A percentile compares a stretch with the other conserved stretches of the same genome.
Conservation (phyloP, 2,329 filamentous ascomycete genomes). For the Colletotrichum euphorbiae region DNA sequence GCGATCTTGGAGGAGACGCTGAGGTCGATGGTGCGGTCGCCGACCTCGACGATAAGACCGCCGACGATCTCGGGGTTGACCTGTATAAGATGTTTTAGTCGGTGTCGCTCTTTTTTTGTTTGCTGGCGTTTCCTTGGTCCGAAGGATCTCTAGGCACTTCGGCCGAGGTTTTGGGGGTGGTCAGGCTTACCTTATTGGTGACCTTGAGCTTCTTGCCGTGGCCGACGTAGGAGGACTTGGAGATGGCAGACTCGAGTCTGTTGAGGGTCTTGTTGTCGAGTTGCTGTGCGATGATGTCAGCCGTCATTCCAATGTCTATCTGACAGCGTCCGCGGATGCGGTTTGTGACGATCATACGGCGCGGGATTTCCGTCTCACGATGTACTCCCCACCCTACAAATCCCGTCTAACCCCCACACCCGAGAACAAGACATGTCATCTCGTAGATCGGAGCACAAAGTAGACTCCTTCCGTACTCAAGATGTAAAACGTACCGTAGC, state of each 20-base stretch:
- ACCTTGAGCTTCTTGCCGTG: constrained; percentile 99
- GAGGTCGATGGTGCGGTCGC: constrained; percentile 97
- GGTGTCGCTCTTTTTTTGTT: not conserved
- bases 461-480: too few relatives aligned
- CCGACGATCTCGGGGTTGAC: constrained; percentile 96
- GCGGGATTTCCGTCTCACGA: not conserved
- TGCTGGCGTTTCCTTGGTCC: not conserved
- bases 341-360: not conserved
- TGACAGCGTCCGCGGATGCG: not conserved
- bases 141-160: not conserved
- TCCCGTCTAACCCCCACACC: not conserved
- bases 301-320: not conserved
- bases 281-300: constrained; percentile 64
- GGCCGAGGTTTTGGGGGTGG: not conserved
- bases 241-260: constrained; percentile 87
- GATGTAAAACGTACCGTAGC: constrained; percentile 76
- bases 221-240: constrained; percentile 89
- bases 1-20: constrained; percentile 94
- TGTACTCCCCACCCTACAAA: not conserved
- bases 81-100: constrained; percentile 54
- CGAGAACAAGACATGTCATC: too few relatives aligned
- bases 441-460: not conserved
- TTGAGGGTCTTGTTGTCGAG: constrained; percentile 88
- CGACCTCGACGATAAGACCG: constrained; percentile 94
- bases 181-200: constrained; percentile 77